Evolutionary conservation across 352 stramenopile genomes (phyloP).

Genomic region (Phytophthora meadii): DNA sequence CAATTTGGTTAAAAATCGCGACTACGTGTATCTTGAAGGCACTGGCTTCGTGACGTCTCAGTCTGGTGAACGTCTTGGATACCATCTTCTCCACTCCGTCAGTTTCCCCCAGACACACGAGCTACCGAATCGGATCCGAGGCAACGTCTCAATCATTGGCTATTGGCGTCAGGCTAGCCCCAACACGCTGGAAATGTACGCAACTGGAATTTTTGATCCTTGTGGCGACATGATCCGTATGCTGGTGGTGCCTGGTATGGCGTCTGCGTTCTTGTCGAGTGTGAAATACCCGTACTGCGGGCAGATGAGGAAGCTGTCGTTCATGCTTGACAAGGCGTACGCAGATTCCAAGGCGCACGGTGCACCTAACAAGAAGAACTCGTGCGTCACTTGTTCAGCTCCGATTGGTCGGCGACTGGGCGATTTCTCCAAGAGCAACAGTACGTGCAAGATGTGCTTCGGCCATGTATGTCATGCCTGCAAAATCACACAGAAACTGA

Average conservation of each 20-base stretch:
- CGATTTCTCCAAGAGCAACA: constrained; percentile 5
- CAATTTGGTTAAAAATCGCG: constrained; percentile 38
- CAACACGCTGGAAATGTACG: constrained; percentile 53
- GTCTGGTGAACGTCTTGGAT: constrained; percentile 29
- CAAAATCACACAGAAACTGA: constrained; percentile 17
- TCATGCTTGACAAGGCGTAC: constrained; percentile 5
- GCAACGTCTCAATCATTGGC: constrained; percentile 43
- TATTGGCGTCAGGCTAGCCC: constrained; percentile 52
- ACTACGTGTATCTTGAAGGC: constrained; percentile 49
- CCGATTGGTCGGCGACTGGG: background rate
- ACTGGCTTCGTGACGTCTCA: constrained; percentile 18
- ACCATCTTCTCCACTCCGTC: constrained; percentile 28
- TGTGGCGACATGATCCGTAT: constrained; percentile 33
- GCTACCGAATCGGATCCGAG: constrained; percentile 42
- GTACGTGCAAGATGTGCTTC: constrained; percentile 3
- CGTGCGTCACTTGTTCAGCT: background rate
- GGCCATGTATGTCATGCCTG: background rate
- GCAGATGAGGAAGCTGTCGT: constrained; percentile 36
- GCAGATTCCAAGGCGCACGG: background rate
- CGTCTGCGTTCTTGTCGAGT: constrained; percentile 28
- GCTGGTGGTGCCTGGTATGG: constrained; percentile 23
- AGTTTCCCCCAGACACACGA: constrained; percentile 29
- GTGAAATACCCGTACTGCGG: constrained; percentile 30
- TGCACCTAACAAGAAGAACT: background rate
- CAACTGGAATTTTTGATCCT: constrained; percentile 34